Percentiles rank a stretch among this genome's conserved stretches.
These are phyloP conservation scores for Lactifluus subvellereus DNA, from an alignment of 768 basidiomycete species.

Conservation along the genomic window DNA sequence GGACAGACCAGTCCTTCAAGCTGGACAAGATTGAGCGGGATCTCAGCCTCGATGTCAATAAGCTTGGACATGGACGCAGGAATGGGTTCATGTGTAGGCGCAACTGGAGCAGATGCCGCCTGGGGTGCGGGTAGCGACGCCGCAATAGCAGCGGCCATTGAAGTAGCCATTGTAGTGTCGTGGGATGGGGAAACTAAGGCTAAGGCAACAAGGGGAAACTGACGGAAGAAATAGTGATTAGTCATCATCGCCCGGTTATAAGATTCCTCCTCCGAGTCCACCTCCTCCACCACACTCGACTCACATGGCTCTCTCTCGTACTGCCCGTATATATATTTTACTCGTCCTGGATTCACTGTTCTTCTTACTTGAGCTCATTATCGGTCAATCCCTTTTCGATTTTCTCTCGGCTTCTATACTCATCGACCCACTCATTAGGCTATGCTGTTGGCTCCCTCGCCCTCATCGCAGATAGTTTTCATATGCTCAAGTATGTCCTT, in stretches of 20 bases:
- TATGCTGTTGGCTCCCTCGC: conserved; percentile 96
- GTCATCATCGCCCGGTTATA: neutral
- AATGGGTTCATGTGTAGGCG: conserved; percentile 76
- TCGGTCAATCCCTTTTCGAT: conserved; percentile 42
- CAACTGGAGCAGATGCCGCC: conserved; percentile 52
- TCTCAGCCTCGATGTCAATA: conserved; percentile 90
- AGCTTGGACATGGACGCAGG: conserved; percentile 90
- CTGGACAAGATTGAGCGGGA: conserved; percentile 72
- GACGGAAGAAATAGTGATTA: neutral
- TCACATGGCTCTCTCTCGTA: conserved; percentile 49
- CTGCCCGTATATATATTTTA: conserved; percentile 67
- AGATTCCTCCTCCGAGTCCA: neutral
- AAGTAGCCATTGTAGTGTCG: conserved; percentile 51
- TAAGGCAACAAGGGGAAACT: neutral
- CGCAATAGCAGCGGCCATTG: conserved; percentile 91
- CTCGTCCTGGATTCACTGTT: conserved; percentile 81
- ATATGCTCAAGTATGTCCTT: conserved; percentile 88
- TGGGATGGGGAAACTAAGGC: neutral
- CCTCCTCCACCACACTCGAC: conserved; percentile 7
- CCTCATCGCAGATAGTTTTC: conserved; percentile 94
- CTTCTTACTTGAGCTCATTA: conserved; percentile 81
- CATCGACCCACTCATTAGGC: conserved; percentile 39
- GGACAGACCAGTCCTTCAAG: conserved; percentile 76
- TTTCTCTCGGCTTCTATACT: conserved; percentile 2
- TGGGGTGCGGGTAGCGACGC: conserved; percentile 70